Evolutionary conservation across 164 flowering plant genomes (phyloP).

Genomic region (Litsea cubeba): DNA sequence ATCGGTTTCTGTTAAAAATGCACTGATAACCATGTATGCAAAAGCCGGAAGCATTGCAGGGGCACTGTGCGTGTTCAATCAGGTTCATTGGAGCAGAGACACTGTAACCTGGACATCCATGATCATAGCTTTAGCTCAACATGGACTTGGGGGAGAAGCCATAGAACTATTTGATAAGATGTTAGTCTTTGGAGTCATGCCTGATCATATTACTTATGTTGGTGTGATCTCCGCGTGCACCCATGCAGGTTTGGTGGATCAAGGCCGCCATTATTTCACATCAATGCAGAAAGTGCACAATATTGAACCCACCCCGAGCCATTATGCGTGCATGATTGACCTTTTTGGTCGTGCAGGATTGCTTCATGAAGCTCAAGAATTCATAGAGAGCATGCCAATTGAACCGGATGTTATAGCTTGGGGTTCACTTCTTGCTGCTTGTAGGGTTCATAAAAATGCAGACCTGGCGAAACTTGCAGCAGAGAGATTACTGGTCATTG

Average conservation of each 20-base stretch:
- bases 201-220: constrained; percentile 87
- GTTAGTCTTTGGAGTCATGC: constrained; percentile 45
- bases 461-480: constrained; percentile 70
- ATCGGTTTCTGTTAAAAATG: constrained; percentile 67
- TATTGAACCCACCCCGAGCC: constrained; percentile 64
- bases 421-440: constrained; percentile 86
- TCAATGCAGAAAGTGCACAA: constrained; percentile 51
- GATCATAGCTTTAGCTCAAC: constrained; percentile 81
- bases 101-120: constrained; percentile 86
- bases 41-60: constrained; percentile 56
- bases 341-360: constrained; percentile 78
- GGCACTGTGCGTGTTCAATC: constrained; percentile 51
- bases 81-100: constrained; percentile 33
- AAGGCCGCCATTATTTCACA: constrained; percentile 48
- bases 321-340: constrained; percentile 84
- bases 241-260: constrained; percentile 65
- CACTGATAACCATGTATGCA: constrained; percentile 74
- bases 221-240: constrained; percentile 87
- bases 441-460: constrained; percentile 56
- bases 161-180: constrained; percentile 63
- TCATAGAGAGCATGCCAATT: constrained; percentile 66
- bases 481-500: constrained; percentile 55
- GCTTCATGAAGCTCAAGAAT: constrained; percentile 54
- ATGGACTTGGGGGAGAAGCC: constrained; percentile 73
- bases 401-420: constrained; percentile 79